These are phyloP conservation scores for Aspergillus arachidicola DNA, from an alignment of 2,329 filamentous ascomycete genomes.

Conservation along the genomic window DNA sequence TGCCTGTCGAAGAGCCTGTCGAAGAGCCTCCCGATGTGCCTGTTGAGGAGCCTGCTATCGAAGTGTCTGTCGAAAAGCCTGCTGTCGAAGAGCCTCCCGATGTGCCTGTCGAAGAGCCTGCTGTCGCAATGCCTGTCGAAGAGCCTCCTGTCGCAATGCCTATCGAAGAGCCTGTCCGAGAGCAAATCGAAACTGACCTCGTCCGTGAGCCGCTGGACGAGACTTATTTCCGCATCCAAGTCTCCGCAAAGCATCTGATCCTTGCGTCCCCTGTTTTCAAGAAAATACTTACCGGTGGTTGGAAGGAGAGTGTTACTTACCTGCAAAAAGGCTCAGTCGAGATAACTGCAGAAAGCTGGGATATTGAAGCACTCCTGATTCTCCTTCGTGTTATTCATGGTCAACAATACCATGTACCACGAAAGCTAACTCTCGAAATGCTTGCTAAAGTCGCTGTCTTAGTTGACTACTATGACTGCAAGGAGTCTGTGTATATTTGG, in stretches of 20 bases:
- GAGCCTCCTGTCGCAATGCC: no score
- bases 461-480: conserved; percentile 8
- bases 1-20: background rate
- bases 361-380: conserved; percentile 10
- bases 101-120: no score
- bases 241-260: conserved; percentile 23
- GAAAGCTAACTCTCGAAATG: conserved; percentile 10
- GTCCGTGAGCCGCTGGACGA: background rate
- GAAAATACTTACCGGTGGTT: conserved; percentile 6
- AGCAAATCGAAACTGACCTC: no score
- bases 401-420: conserved; percentile 7
- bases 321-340: conserved; percentile 9
- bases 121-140: no score
- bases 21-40: no score
- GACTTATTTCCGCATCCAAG: conserved; percentile 1
- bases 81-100: no score
- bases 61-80: background rate
- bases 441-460: conserved; percentile 9
- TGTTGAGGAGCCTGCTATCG: no score
- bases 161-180: background rate
- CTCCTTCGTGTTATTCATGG: conserved; percentile 17
- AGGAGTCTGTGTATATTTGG: background rate
- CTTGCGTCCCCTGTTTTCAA: conserved; percentile 21
- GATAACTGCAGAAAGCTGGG: conserved; percentile 16
- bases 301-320: conserved; percentile 16